Conservation (phyloP, 108 stramenopile genomes). For the Aureococcus anophagefferens region DNA sequence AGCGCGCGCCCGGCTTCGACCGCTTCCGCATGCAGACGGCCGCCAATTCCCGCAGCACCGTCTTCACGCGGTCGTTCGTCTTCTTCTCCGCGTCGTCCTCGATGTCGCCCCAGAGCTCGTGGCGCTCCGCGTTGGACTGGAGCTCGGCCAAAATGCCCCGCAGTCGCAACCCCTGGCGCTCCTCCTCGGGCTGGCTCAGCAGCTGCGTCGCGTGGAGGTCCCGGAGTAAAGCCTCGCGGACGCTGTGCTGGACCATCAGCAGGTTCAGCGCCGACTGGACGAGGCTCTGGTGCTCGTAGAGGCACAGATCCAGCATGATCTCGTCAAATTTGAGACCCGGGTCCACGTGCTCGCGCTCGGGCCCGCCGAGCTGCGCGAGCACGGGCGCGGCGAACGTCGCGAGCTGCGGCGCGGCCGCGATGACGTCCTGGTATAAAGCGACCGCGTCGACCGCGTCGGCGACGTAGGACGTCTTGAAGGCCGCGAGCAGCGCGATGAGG, state of each 20-base stretch:
- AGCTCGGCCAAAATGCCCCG: constrained; percentile 11
- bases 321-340: constrained; percentile 6
- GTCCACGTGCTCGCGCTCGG: no score
- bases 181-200: constrained; percentile 1
- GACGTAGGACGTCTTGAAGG: constrained; percentile 8
- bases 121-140: constrained; percentile 19
- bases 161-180: not conserved
- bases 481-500: constrained; percentile 5
- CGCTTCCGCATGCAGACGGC: constrained; percentile 5
- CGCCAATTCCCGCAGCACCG: constrained; percentile 11
- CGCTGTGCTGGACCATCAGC: constrained; percentile 23
- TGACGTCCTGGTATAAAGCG: not conserved
- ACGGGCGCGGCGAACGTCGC: not conserved
- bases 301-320: constrained; percentile 22
- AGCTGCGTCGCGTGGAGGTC: constrained; percentile 16
- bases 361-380: constrained; percentile 12
- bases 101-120: constrained; percentile 28
- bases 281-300: constrained; percentile 19
- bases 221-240: constrained; percentile 3
- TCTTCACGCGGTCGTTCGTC: constrained; percentile 11
- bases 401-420: not conserved
- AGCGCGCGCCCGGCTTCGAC: not conserved
- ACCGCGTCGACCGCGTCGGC: no score
- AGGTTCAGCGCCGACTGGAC: constrained; percentile 20
- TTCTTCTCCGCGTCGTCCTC: constrained; percentile 10